Percentiles rank a stretch among this genome's conserved stretches.
Evolutionary conservation across 1,284 basidiomycete species (phyloP).

Genomic region (Microbotryum lychnidis-dioicae): DNA sequence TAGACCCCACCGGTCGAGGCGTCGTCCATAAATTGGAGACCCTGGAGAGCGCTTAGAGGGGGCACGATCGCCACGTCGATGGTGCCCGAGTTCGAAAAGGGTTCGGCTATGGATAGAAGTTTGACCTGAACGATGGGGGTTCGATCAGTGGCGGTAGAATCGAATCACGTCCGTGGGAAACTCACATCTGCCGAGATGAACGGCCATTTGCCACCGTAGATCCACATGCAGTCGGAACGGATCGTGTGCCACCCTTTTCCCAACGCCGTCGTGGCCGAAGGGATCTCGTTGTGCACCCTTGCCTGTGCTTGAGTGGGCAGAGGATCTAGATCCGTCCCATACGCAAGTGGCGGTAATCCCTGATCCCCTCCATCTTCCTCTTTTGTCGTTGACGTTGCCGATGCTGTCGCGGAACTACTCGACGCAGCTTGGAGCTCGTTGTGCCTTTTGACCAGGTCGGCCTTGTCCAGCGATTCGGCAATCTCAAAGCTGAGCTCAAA

Average conservation of each 20-base stretch:
- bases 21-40: slow-evolving; percentile 51
- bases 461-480: slow-evolving; percentile 11
- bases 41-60: slow-evolving; percentile 14
- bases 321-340: slow-evolving; percentile 33
- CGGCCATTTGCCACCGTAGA: slow-evolving; percentile 51
- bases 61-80: slow-evolving; percentile 66
- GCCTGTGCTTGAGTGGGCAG: slow-evolving; percentile 9
- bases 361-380: slow-evolving; percentile 38
- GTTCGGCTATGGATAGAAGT: slow-evolving; percentile 64
- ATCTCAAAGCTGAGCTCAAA: slow-evolving; percentile 13
- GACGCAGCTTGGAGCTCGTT: slow-evolving; percentile 51
- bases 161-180: neutral
- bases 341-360: slow-evolving; percentile 45
- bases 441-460: slow-evolving; percentile 63
- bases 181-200: slow-evolving; percentile 40
- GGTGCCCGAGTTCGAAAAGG: slow-evolving; percentile 65
- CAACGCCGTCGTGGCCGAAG: slow-evolving; percentile 9
- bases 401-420: neutral
- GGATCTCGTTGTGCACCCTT: slow-evolving; percentile 13
- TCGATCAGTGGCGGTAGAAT: neutral
- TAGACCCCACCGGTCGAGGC: slow-evolving; percentile 59
- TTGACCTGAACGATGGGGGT: slow-evolving; percentile 55
- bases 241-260: slow-evolving; percentile 57
- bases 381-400: slow-evolving; percentile 15
- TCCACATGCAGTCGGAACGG: slow-evolving; percentile 60